A percentile compares a stretch with the other conserved stretches of the same genome.
Evolutionary conservation across 129 eudicot genomes (phyloP).

Genomic region (Pittosporum tobira): DNA sequence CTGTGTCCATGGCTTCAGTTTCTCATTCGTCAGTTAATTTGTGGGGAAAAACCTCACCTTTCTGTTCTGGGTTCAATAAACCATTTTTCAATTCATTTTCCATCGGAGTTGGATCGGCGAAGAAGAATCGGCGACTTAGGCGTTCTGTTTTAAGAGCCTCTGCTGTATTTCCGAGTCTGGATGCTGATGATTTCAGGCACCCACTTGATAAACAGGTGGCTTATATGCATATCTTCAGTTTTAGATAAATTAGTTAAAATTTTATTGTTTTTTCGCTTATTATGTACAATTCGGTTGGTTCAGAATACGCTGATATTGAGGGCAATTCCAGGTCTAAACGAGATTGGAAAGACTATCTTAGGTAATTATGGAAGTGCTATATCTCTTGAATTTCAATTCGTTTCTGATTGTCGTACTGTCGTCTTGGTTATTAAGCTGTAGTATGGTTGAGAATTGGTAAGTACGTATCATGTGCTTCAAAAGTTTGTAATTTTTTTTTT

Average conservation of each 20-base stretch:
- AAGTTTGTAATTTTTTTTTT: conserved; percentile 1
- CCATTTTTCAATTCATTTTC: conserved; percentile 16
- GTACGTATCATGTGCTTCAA: neutral
- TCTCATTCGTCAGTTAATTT: conserved; percentile 38
- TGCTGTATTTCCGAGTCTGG: conserved; percentile 55
- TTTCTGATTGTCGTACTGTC: neutral
- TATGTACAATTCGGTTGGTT: neutral
- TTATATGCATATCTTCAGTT: neutral
- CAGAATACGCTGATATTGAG: conserved; percentile 92
- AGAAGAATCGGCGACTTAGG: conserved; percentile 18
- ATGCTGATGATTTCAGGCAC: conserved; percentile 95
- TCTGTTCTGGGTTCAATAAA: conserved; percentile 22
- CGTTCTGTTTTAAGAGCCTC: conserved; percentile 50
- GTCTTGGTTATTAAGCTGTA: neutral
- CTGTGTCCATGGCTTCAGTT: conserved; percentile 37
- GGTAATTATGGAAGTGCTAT: conserved; percentile 30
- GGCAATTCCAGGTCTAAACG: conserved; percentile 88
- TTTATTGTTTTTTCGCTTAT: neutral
- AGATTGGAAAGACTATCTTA: conserved; percentile 70
- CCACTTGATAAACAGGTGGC: conserved; percentile 87
- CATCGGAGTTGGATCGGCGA: conserved; percentile 21
- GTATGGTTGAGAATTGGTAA: conserved; percentile 3
- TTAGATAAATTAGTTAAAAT: neutral
- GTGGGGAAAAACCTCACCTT: conserved; percentile 14
- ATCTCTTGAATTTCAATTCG: neutral